A percentile compares a stretch with the other conserved stretches of the same genome.
phyloP scores from a whole-genome alignment of 1,284 basidiomycete genomes.

The Melampsora americana region DNA sequence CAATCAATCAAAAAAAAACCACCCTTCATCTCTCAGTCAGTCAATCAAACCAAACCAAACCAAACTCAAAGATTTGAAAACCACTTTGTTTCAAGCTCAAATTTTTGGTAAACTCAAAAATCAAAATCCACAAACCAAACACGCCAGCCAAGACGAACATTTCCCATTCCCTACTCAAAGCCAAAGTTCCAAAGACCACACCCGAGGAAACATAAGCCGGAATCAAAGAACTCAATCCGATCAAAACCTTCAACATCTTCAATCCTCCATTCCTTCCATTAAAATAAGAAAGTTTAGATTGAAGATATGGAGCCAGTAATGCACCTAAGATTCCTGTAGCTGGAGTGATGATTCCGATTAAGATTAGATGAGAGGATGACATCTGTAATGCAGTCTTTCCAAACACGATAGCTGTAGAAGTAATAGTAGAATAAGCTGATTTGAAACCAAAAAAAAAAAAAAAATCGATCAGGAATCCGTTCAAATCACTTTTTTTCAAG shows the following conservation, averaged over 20 bases:
- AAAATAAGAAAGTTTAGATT: conserved; percentile 56
- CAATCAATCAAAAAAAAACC: too few relatives aligned
- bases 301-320: conserved; percentile 66
- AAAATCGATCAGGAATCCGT: too few relatives aligned
- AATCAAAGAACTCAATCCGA: conserved; percentile 65
- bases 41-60: too few relatives aligned
- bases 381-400: conserved; percentile 75
- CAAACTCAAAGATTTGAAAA: too few relatives aligned
- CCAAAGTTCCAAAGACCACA: conserved; percentile 64
- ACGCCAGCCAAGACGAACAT: conserved; percentile 77
- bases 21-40: too few relatives aligned
- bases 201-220: conserved; percentile 78
- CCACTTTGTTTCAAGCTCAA: too few relatives aligned
- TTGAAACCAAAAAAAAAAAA: too few relatives aligned
- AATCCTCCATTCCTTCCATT: conserved; percentile 65
- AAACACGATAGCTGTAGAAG: conserved; percentile 75
- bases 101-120: too few relatives aligned
- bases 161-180: conserved; percentile 71
- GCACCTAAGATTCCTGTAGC: conserved; percentile 70
- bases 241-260: conserved; percentile 65
- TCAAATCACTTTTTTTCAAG: background rate
- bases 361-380: conserved; percentile 66
- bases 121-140: conserved; percentile 63
- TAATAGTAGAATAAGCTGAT: conserved; percentile 74
- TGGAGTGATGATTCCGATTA: conserved; percentile 68